phyloP scores from a whole-genome alignment of 345 rosid species.

The Cardiospermum halicacabum region DNA sequence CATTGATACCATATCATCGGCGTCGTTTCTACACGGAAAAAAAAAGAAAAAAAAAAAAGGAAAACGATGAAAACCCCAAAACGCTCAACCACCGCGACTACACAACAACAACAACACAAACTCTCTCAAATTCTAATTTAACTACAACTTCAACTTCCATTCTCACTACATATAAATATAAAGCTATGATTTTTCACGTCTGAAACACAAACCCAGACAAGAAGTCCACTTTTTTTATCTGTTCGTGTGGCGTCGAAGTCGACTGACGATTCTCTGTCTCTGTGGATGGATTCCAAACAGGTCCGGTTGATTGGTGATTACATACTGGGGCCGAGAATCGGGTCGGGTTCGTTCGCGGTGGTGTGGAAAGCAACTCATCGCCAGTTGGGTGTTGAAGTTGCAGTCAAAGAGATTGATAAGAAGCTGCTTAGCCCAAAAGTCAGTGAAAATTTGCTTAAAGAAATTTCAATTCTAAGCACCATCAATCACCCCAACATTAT shows the following conservation, averaged over 20 bases:
- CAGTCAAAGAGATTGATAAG: slow-evolving; percentile 75
- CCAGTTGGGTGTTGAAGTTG: slow-evolving; percentile 46
- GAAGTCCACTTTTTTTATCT: not conserved
- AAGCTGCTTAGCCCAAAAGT: slow-evolving; percentile 57
- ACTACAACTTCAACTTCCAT: not conserved
- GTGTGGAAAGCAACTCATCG: slow-evolving; percentile 68
- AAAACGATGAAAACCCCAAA: too few species aligned
- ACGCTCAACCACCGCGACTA: not conserved
- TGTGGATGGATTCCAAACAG: slow-evolving; percentile 40
- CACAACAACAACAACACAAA: not conserved
- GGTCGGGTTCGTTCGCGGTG: slow-evolving; percentile 75
- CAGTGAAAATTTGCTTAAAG: slow-evolving; percentile 59
- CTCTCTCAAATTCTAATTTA: not conserved
- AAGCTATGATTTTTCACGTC: slow-evolving; percentile 10
- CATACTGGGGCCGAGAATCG: slow-evolving; percentile 59
- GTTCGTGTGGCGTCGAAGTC: slow-evolving; percentile 2
- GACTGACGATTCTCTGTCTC: too few species aligned
- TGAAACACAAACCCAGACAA: not conserved
- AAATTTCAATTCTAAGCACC: slow-evolving; percentile 72
- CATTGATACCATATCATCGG: slow-evolving; percentile 11
- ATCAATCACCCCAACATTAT: slow-evolving; percentile 68
- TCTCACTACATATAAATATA: not conserved
- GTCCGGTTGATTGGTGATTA: slow-evolving; percentile 58
- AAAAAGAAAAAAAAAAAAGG: not conserved
- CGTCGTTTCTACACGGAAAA: slow-evolving; percentile 28